A percentile compares a stretch with the other conserved stretches of the same genome.
These are phyloP conservation scores for Aureobasidium pullulans DNA, from an alignment of 2,329 filamentous ascomycete species.

Conservation along the genomic window DNA sequence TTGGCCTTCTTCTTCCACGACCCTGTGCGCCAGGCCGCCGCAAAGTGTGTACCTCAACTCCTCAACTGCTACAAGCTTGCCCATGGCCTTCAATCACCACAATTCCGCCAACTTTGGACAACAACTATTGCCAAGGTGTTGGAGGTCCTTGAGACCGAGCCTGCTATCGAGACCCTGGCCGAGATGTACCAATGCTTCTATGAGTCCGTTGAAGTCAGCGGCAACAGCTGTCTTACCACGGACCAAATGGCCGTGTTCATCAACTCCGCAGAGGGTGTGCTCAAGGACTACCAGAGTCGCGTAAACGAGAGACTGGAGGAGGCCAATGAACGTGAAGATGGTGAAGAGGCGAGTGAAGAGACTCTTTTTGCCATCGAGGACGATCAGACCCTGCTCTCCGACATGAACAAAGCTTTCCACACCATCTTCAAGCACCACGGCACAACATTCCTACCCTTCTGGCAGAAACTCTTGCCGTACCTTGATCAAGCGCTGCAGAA, in stretches of 20 bases:
- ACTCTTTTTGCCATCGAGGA: slow-evolving; percentile 88
- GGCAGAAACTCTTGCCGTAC: slow-evolving; percentile 77
- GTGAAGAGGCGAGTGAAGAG: slow-evolving; percentile 68
- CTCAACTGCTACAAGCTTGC: slow-evolving; percentile 91
- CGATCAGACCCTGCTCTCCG: slow-evolving; percentile 89
- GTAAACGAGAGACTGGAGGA: slow-evolving; percentile 80
- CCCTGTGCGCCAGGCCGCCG: slow-evolving; percentile 87
- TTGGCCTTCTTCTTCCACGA: slow-evolving; percentile 99
- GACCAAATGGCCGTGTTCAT: slow-evolving; percentile 84
- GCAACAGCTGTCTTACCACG: slow-evolving; percentile 69
- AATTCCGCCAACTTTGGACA: slow-evolving; percentile 76
- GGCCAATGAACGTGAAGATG: slow-evolving; percentile 72
- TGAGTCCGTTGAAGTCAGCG: slow-evolving; percentile 90
- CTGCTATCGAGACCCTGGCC: slow-evolving; percentile 88
- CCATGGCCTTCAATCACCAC: slow-evolving; percentile 70
- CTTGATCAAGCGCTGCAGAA: slow-evolving; percentile 82
- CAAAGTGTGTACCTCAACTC: slow-evolving; percentile 87
- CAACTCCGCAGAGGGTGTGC: slow-evolving; percentile 71
- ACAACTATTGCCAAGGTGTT: slow-evolving; percentile 83
- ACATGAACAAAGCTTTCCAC: slow-evolving; percentile 99
- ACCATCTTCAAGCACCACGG: slow-evolving; percentile 98
- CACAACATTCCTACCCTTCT: slow-evolving; percentile 72
- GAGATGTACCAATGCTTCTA: slow-evolving; percentile 99
- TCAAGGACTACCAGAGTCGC: slow-evolving; percentile 88
- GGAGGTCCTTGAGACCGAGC: slow-evolving; percentile 87